Percentiles rank a stretch among this genome's conserved stretches.
Conservation (phyloP, 2,329 filamentous ascomycete species). For the Endocalyx cinctus region DNA sequence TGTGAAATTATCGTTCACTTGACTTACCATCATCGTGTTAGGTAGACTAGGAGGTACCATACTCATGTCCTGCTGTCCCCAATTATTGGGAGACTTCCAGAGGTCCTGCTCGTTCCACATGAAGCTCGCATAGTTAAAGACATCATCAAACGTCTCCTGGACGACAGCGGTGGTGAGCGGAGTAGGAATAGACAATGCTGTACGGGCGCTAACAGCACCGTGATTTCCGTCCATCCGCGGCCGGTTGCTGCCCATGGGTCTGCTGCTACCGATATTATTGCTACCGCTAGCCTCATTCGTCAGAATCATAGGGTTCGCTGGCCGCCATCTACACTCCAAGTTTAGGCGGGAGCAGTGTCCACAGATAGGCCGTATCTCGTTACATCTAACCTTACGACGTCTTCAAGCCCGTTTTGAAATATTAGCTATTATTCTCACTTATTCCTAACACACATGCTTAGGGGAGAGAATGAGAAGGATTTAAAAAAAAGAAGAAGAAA, state of each 20-base stretch:
- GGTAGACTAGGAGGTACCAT: slow-evolving; percentile 8
- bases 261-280: slow-evolving; percentile 1
- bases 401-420: too few species aligned
- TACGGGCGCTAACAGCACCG: slow-evolving; percentile 1
- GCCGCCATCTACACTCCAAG: slow-evolving; percentile 47
- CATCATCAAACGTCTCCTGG: slow-evolving; percentile 30
- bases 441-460: too few species aligned
- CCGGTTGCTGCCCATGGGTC: slow-evolving; percentile 6
- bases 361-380: slow-evolving; percentile 48
- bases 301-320: slow-evolving; percentile 22
- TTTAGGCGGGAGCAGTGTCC: slow-evolving; percentile 49
- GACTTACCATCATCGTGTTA: slow-evolving; percentile 18
- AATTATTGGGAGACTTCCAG: slow-evolving; percentile 22
- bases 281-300: slow-evolving; percentile 2
- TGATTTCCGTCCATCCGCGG: neutral
- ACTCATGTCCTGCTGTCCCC: slow-evolving; percentile 6
- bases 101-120: slow-evolving; percentile 40
- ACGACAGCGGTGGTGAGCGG: slow-evolving; percentile 11
- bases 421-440: too few species aligned
- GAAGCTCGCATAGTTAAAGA: slow-evolving; percentile 44
- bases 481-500: slow-evolving; percentile 1
- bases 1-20: too few species aligned
- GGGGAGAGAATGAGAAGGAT: too few species aligned
- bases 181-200: slow-evolving; percentile 2
- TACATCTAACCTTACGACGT: slow-evolving; percentile 51